These are phyloP conservation scores for Penicillium sp. DNA, from an alignment of 2,329 filamentous ascomycete species.

Conservation along the genomic window DNA sequence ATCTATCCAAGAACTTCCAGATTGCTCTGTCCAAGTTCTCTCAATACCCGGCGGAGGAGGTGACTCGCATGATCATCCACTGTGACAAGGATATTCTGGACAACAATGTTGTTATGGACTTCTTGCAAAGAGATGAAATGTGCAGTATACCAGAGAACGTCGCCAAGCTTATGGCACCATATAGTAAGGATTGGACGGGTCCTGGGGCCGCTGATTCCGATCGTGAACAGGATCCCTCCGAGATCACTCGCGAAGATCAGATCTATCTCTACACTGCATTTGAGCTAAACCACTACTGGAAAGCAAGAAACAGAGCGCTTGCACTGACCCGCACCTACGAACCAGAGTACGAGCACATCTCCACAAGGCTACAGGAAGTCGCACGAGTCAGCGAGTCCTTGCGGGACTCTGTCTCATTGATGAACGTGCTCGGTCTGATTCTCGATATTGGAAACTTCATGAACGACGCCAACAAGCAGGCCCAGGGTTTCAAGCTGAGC, in stretches of 20 bases:
- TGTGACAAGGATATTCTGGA: slow-evolving; percentile 88
- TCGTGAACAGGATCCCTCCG: slow-evolving; percentile 80
- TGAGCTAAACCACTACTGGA: slow-evolving; percentile 97
- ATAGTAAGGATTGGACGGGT: slow-evolving; percentile 94
- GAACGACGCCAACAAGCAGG: slow-evolving; percentile 99
- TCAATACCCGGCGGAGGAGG: slow-evolving; percentile 75
- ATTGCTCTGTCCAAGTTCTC: slow-evolving; percentile 94
- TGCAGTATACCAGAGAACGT: slow-evolving; percentile 91
- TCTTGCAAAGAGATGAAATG: slow-evolving; percentile 86
- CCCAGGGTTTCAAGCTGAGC: slow-evolving; percentile 94
- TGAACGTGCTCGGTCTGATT: slow-evolving; percentile 95
- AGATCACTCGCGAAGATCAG: slow-evolving; percentile 92
- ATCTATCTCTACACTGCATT: slow-evolving; percentile 91
- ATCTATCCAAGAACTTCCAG: slow-evolving; percentile 86
- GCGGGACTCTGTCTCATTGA: slow-evolving; percentile 85
- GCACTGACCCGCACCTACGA: slow-evolving; percentile 81
- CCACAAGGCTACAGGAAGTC: slow-evolving; percentile 79
- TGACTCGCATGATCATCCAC: slow-evolving; percentile 92
- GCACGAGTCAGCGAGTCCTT: slow-evolving; percentile 84
- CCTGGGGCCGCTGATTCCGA: slow-evolving; percentile 74
- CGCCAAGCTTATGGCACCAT: slow-evolving; percentile 87
- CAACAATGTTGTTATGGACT: slow-evolving; percentile 92
- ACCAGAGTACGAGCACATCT: slow-evolving; percentile 87
- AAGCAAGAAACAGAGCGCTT: slow-evolving; percentile 90
- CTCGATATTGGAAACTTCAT: slow-evolving; percentile 99